Evolutionary conservation across 164 flowering plant genomes (phyloP).

Genomic region (Euptelea pleiosperma): DNA sequence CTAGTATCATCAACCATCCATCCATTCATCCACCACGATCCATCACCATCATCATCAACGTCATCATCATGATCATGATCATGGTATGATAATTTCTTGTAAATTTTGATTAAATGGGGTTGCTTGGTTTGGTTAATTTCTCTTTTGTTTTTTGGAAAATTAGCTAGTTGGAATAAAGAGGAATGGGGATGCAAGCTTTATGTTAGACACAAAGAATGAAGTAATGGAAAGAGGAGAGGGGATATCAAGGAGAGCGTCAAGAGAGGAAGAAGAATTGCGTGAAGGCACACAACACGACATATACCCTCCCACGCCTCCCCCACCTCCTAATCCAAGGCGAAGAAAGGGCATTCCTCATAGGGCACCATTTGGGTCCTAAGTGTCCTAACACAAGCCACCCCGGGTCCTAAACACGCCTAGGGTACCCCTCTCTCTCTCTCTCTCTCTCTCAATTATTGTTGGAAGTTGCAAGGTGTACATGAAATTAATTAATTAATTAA

Average conservation of each 20-base stretch:
- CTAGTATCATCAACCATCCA: constrained; percentile 1
- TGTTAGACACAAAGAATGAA: constrained; percentile 42
- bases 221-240: constrained; percentile 41
- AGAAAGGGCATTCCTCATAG: constrained; percentile 7
- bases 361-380: constrained; percentile 12
- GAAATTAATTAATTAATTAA: too few species aligned
- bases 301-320: constrained; percentile 58
- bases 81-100: too few species aligned
- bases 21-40: not conserved
- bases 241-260: constrained; percentile 24
- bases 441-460: too few species aligned
- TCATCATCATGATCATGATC: too few species aligned
- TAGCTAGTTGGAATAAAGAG: constrained; percentile 70
- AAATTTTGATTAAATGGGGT: not conserved
- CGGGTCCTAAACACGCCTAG: too few species aligned
- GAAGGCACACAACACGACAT: constrained; percentile 55
- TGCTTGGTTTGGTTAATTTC: too few species aligned
- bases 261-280: constrained; percentile 51
- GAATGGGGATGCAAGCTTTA: constrained; percentile 69
- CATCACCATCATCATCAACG: constrained; percentile 13
- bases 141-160: constrained; percentile 6
- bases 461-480: too few species aligned
- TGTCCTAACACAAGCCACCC: too few species aligned
- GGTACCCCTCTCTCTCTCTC: too few species aligned
- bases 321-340: constrained; percentile 31